Evolutionary conservation across 345 rosid genomes (phyloP).

Genomic region (Durio zibethinus): DNA sequence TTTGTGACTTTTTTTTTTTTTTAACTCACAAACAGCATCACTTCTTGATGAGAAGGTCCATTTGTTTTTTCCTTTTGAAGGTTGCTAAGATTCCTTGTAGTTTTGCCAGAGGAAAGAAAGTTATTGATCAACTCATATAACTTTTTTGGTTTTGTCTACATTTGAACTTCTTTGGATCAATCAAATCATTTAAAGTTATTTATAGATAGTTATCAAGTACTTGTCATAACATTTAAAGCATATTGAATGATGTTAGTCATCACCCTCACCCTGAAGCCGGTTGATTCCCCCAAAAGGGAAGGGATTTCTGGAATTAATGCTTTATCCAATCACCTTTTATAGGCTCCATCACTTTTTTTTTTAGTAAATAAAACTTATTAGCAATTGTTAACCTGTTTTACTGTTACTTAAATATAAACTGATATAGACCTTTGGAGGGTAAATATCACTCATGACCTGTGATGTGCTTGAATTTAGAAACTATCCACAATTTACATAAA

Average conservation of each 20-base stretch:
- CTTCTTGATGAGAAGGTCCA: too few species aligned
- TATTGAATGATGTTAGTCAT: background rate
- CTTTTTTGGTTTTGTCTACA: background rate
- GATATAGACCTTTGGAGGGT: background rate
- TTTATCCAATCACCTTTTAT: background rate
- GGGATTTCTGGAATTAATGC: background rate
- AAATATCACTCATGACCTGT: background rate
- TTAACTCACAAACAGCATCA: too few species aligned
- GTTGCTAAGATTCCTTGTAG: background rate
- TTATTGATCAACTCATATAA: too few species aligned
- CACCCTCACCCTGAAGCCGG: background rate
- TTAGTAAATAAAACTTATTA: background rate
- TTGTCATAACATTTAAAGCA: background rate
- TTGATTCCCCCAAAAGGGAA: too few species aligned
- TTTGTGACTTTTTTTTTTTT: too few species aligned
- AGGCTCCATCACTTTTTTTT: background rate
- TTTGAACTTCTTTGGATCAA: background rate
- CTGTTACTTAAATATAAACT: background rate
- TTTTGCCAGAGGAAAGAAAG: background rate
- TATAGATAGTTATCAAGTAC: background rate
- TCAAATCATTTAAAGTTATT: background rate
- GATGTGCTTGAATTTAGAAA: background rate
- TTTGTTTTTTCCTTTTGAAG: too few species aligned
- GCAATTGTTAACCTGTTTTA: background rate
- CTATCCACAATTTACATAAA: too few species aligned